Percentiles rank a stretch among this genome's conserved stretches.
These are phyloP conservation scores for Posidonia oceanica DNA, from an alignment of 116 monocot species.

Conservation along the genomic window DNA sequence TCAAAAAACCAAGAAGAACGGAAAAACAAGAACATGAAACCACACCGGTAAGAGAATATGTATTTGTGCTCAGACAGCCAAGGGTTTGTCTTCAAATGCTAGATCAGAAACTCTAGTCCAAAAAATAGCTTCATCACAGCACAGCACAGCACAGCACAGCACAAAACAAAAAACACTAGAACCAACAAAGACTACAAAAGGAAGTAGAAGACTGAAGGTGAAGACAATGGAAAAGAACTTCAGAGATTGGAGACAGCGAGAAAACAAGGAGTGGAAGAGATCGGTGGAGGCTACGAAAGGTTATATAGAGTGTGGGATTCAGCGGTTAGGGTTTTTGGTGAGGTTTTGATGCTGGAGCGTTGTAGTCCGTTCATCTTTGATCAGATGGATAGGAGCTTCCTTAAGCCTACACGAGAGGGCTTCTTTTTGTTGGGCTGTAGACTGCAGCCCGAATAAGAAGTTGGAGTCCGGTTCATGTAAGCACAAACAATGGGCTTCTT, in stretches of 20 bases:
- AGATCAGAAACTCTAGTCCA: constrained; percentile 14
- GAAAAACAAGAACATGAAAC: background rate
- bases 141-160: background rate
- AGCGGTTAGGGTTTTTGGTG: background rate
- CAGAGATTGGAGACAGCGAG: background rate
- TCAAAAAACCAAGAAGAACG: background rate
- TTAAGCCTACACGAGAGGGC: too few species aligned
- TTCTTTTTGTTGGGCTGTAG: too few species aligned
- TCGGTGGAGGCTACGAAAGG: too few species aligned
- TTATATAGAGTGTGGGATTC: background rate
- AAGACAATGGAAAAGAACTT: too few species aligned
- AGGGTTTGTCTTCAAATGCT: constrained; percentile 12
- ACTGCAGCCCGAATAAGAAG: too few species aligned
- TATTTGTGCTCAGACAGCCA: constrained; percentile 11
- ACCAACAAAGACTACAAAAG: background rate
- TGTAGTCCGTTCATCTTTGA: background rate
- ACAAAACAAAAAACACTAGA: background rate
- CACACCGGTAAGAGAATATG: background rate
- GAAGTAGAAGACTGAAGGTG: too few species aligned
- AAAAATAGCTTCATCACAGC: constrained; percentile 2
- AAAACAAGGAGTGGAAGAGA: background rate
- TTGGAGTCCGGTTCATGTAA: too few species aligned
- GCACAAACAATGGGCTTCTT: too few species aligned
- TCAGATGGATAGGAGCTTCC: background rate
- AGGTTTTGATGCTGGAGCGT: background rate